phyloP scores from a whole-genome alignment of 179 eudicot genomes.

The Drosera spatulata region DNA sequence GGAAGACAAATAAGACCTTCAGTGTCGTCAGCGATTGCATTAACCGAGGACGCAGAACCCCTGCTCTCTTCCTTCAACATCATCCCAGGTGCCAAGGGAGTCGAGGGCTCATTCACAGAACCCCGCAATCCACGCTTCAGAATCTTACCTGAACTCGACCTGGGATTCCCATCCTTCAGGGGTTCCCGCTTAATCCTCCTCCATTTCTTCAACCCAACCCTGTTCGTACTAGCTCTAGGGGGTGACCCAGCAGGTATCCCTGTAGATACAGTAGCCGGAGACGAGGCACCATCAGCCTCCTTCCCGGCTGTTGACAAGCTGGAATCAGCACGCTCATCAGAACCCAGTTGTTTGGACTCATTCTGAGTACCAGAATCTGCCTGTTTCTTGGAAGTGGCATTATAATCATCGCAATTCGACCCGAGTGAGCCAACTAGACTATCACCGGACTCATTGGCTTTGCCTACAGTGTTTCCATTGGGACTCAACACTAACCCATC shows the following conservation, averaged over 20 bases:
- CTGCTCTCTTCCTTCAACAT: slow-evolving; percentile 6
- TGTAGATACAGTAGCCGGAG: background rate
- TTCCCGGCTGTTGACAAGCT: background rate
- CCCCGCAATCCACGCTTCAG: slow-evolving; percentile 1
- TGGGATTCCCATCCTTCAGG: slow-evolving; percentile 2
- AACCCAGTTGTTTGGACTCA: background rate
- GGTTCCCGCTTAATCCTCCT: background rate
- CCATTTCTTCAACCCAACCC: slow-evolving; percentile 3
- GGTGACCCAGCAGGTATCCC: slow-evolving; percentile 5
- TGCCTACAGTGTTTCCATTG: background rate
- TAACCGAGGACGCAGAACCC: slow-evolving; percentile 41
- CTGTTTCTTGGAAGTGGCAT: background rate
- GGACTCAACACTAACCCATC: background rate
- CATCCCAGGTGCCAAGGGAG: background rate
- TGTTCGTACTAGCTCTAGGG: background rate
- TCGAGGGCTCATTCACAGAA: background rate
- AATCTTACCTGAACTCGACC: background rate
- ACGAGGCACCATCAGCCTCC: background rate
- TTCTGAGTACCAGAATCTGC: background rate
- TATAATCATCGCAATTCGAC: slow-evolving; percentile 1
- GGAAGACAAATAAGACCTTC: slow-evolving; percentile 10
- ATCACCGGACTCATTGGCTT: background rate
- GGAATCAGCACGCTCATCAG: background rate
- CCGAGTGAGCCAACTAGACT: background rate
- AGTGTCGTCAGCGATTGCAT: slow-evolving; percentile 22